These are phyloP conservation scores for Solanum dulcamara DNA, from an alignment of 257 asterid genomes.

Conservation along the genomic window DNA sequence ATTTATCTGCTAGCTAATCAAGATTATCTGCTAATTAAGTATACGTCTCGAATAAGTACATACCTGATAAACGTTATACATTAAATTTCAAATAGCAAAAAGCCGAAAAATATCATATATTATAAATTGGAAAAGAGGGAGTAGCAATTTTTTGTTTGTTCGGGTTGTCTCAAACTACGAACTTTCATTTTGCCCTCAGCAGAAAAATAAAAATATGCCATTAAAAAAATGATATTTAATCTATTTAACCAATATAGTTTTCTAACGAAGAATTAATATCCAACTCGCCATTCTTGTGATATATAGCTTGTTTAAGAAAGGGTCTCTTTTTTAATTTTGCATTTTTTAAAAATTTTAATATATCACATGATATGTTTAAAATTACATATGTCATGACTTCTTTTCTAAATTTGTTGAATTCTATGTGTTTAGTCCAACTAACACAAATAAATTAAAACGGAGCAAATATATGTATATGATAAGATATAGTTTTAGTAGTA, in stretches of 20 bases:
- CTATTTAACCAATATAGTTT: background rate
- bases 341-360: no score
- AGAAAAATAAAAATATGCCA: background rate
- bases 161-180: background rate
- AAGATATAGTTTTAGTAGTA: background rate
- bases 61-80: background rate
- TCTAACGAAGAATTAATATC: background rate
- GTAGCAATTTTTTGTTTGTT: background rate
- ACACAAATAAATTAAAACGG: background rate
- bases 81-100: background rate
- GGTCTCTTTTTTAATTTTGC: background rate
- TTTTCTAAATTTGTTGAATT: no score
- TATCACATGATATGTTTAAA: background rate
- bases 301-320: background rate
- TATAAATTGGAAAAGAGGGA: background rate
- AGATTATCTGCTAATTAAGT: background rate
- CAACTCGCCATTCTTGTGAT: background rate
- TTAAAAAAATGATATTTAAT: background rate
- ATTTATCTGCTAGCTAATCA: background rate
- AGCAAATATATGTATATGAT: background rate
- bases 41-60: background rate
- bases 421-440: no score
- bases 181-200: background rate
- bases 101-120: background rate
- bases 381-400: no score